Conservation (phyloP, 495 filamentous ascomycete species). For the Penicillium pulvis region DNA sequence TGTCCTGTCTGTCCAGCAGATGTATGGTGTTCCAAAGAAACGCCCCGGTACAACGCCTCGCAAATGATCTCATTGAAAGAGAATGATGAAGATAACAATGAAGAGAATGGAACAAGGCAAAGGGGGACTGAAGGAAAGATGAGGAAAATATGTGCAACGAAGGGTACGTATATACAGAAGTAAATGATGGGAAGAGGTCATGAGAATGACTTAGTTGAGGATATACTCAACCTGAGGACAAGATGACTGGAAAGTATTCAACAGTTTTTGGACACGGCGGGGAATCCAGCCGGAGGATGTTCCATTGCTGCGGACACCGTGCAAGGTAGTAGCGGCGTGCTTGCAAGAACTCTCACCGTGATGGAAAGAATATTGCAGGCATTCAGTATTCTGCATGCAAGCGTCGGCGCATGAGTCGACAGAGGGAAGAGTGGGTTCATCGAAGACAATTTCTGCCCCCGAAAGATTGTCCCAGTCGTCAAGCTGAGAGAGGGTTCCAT, state of each 20-base stretch:
- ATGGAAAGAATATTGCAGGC: constrained; percentile 46
- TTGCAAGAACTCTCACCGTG: constrained; percentile 30
- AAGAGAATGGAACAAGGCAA: not conserved
- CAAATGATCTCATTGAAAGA: constrained; percentile 16
- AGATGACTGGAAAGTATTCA: constrained; percentile 30
- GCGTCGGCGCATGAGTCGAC: constrained; percentile 36
- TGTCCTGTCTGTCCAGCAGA: constrained; percentile 19
- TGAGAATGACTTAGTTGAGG: constrained; percentile 17
- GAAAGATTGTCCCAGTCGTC: constrained; percentile 41
- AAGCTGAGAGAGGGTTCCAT: constrained; percentile 17
- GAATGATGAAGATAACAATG: not conserved
- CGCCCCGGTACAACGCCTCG: constrained; percentile 20
- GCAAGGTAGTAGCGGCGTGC: constrained; percentile 35
- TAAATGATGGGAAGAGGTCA: not conserved
- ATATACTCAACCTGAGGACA: constrained; percentile 35
- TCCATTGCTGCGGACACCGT: constrained; percentile 24
- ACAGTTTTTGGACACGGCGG: constrained; percentile 25
- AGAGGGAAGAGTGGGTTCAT: constrained; percentile 22
- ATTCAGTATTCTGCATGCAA: constrained; percentile 40
- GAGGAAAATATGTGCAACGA: constrained; percentile 13
- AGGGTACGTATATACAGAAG: constrained; percentile 17
- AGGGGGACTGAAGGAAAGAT: not conserved
- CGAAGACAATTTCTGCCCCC: constrained; percentile 21
- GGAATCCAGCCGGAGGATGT: constrained; percentile 38
- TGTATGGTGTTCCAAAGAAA: constrained; percentile 1